Percentiles rank a stretch among this genome's conserved stretches.
Evolutionary conservation across 2,329 filamentous ascomycete species (phyloP).

Genomic region (Aureobasidium leucospermi): DNA sequence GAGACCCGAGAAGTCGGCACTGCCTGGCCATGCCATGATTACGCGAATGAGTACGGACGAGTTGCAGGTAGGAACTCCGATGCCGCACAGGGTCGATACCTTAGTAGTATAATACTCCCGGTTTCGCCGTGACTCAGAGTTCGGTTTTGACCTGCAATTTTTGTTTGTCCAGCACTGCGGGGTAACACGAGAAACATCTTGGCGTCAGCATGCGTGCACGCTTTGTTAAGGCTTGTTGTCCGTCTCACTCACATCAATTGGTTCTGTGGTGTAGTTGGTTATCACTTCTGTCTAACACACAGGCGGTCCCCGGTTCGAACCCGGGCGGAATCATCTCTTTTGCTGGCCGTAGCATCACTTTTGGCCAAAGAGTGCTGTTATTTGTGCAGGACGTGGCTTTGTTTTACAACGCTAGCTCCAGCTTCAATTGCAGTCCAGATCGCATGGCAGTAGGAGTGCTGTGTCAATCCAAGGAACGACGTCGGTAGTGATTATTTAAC

Average conservation of each 20-base stretch:
- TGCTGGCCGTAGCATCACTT: background rate
- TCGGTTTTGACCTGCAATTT: background rate
- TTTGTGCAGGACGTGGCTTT: no score
- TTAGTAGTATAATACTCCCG: conserved; percentile 7
- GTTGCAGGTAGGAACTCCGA: conserved; percentile 5
- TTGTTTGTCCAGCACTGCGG: background rate
- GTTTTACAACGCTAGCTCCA: no score
- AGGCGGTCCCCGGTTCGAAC: conserved; percentile 12
- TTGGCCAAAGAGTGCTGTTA: background rate
- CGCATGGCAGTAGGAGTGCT: no score
- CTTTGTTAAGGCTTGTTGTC: background rate
- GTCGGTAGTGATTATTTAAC: no score
- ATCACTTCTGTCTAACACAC: conserved; percentile 15
- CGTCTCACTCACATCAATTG: background rate
- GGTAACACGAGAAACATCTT: background rate
- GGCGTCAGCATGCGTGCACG: background rate
- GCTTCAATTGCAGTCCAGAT: no score
- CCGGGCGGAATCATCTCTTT: conserved; percentile 11
- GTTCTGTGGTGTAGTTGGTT: conserved; percentile 15
- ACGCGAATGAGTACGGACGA: background rate
- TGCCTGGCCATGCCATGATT: conserved; percentile 9
- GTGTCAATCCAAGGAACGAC: no score
- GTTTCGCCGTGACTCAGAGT: conserved; percentile 11
- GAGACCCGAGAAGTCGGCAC: conserved; percentile 12
- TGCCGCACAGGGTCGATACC: conserved; percentile 1